Percentiles rank a stretch among this genome's conserved stretches.
phyloP scores from a whole-genome alignment of 495 filamentous ascomycete species.

The Penicillium maclennaniae region DNA sequence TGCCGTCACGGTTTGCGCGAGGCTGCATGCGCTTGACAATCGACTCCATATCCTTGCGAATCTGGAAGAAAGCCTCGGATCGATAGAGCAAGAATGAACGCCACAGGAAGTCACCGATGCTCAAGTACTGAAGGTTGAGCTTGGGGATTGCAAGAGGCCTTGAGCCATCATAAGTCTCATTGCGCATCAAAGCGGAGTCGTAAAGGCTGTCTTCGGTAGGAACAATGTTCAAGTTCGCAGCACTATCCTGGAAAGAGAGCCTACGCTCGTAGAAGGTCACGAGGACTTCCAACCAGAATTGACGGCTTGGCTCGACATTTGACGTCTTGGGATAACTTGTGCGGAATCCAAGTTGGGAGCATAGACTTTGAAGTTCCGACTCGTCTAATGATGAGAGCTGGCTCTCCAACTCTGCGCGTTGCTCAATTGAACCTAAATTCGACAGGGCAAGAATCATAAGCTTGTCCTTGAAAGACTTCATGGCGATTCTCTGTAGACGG shows the following conservation, averaged over 20 bases:
- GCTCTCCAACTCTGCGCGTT: constrained; percentile 70
- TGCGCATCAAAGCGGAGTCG: constrained; percentile 75
- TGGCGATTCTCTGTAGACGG: constrained; percentile 71
- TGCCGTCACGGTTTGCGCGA: constrained; percentile 55
- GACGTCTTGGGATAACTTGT: constrained; percentile 72
- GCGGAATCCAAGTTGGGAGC: constrained; percentile 68
- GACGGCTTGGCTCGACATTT: constrained; percentile 56
- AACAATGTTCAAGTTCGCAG: constrained; percentile 64
- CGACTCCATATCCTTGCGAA: constrained; percentile 85
- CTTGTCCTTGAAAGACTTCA: constrained; percentile 86
- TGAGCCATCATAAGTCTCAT: constrained; percentile 86
- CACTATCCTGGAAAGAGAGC: constrained; percentile 77
- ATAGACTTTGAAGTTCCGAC: constrained; percentile 66
- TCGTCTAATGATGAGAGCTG: constrained; percentile 71
- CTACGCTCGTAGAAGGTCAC: constrained; percentile 73
- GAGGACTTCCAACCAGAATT: constrained; percentile 71
- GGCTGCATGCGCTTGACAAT: constrained; percentile 76
- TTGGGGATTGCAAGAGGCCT: constrained; percentile 89
- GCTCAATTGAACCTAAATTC: constrained; percentile 85
- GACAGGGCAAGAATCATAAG: constrained; percentile 85
- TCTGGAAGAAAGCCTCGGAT: constrained; percentile 90
- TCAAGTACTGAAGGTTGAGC: constrained; percentile 91
- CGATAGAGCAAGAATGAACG: constrained; percentile 84
- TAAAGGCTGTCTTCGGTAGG: constrained; percentile 85
- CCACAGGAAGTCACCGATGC: constrained; percentile 94